These are phyloP conservation scores for Diplotaxis tenuifolia DNA, from an alignment of 345 rosid species.

Conservation along the genomic window DNA sequence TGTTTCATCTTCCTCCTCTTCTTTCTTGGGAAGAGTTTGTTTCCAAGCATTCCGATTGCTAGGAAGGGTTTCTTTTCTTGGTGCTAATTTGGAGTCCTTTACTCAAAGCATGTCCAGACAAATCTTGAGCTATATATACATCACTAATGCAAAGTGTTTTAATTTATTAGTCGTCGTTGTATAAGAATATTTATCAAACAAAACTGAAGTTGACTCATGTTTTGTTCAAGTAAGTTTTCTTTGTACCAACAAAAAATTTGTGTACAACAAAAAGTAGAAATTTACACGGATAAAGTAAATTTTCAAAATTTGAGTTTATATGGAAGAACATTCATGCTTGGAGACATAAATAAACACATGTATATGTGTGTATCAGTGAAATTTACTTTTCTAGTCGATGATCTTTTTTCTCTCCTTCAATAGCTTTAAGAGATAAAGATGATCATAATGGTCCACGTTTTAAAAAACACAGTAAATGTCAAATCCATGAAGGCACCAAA, in stretches of 20 bases:
- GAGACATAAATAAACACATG: no score
- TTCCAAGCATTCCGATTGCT: neutral
- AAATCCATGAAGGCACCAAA: no score
- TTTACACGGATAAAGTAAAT: no score
- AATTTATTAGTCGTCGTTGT: neutral
- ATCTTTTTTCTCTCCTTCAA: neutral
- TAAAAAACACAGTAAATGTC: neutral
- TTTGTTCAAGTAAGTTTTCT: neutral
- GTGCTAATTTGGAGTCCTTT: neutral
- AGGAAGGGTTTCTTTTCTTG: neutral
- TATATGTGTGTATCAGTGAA: no score
- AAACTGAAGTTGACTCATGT: neutral
- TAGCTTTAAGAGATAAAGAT: neutral
- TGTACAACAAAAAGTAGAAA: neutral
- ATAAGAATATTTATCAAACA: neutral
- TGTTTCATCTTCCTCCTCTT: neutral
- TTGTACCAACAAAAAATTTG: neutral
- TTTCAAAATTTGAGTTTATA: no score
- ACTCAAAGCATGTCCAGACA: neutral
- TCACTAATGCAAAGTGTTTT: neutral
- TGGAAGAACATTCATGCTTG: no score
- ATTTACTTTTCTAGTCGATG: no score
- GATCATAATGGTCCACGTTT: neutral
- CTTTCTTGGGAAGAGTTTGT: neutral
- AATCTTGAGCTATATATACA: neutral